Evolutionary conservation across 1,139 yeast species (phyloP), one percentile per base, ranked within the genome.

Genomic region (Saccharomycopsis hybrid): DNA sequence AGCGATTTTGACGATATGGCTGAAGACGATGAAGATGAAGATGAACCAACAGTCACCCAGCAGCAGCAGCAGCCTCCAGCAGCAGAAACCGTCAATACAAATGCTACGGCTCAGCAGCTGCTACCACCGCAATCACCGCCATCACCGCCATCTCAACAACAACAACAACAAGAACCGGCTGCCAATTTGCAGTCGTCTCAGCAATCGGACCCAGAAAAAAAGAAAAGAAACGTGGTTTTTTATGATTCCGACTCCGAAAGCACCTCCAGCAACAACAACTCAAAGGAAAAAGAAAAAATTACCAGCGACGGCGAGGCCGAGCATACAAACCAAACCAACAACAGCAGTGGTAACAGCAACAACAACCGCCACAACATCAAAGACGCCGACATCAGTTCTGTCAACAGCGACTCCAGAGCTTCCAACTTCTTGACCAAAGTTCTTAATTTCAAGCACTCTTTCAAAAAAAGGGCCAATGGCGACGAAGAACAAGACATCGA

Each of bases 271-370:
- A 25, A 47, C 42, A 31, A 30, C 24, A 46, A 45, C n/a, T 41
- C 44, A 25, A 44, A 50, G 13, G 50, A 46, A 27, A 37, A 46
- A 39, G 44, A 28, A 5, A n/a, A n/a, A n/a, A n/a, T n/a, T n/a
- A n/a, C n/a, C n/a, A 27, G 29, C 43, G 29, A 40, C 11, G 45
- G 28, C 41, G 45, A 42, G 41, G 45, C 24, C 24, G 45, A 42
- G 18, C 9, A 32, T 2, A 30, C 33, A 28, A 40, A 24, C 8
- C 5, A 18, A 8, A 32, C 11, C n/a, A n/a, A n/a, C n/a, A n/a
- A n/a, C n/a, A 8, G 18, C 24, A 13, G 39, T n/a, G 24, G 13
- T 5, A 13, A 36, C 13, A 8, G 24, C 5, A 36, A 13, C 39
- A 32, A 32, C 39, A 4, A 30, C 27, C 35, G 44, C 11, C n/a